These are phyloP conservation scores for Clathrus columnatus DNA, from an alignment of 768 basidiomycete genomes.

Conservation along the genomic window DNA sequence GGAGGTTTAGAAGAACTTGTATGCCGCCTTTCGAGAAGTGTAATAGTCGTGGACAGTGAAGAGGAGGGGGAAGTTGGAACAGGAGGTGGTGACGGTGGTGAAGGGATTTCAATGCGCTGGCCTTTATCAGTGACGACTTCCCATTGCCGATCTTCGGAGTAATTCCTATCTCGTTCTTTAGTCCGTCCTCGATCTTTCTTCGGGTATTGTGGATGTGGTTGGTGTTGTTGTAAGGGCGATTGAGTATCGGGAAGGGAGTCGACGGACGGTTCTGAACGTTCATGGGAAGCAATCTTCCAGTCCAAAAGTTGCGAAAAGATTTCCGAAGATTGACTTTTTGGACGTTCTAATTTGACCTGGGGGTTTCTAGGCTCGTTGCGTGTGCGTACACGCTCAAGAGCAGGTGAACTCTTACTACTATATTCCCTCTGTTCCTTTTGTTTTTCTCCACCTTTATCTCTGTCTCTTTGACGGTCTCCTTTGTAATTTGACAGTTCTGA, in stretches of 20 bases:
- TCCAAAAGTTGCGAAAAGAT: constrained; percentile 10
- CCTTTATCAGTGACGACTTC: constrained; percentile 1
- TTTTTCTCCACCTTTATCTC: constrained; percentile 22
- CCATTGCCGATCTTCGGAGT: background rate
- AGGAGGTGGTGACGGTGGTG: constrained; percentile 1
- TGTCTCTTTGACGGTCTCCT: constrained; percentile 76
- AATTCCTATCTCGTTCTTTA: background rate
- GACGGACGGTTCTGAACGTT: background rate
- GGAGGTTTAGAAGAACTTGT: background rate
- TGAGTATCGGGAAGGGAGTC: background rate
- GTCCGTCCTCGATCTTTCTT: background rate
- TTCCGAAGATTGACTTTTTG: constrained; percentile 1
- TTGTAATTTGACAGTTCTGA: constrained; percentile 72
- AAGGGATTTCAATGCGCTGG: constrained; percentile 3
- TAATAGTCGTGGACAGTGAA: background rate
- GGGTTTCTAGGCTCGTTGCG: constrained; percentile 30
- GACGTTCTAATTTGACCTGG: background rate
- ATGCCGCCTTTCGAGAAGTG: background rate
- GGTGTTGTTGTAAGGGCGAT: background rate
- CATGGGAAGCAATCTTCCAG: constrained; percentile 6
- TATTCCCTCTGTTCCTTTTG: too few relatives aligned
- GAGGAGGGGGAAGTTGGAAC: background rate
- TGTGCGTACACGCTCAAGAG: constrained; percentile 47
- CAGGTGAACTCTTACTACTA: constrained; percentile 57
- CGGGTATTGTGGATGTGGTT: background rate